These are phyloP conservation scores for Calonectria montana DNA, from an alignment of 2,329 filamentous ascomycete species.

Conservation along the genomic window DNA sequence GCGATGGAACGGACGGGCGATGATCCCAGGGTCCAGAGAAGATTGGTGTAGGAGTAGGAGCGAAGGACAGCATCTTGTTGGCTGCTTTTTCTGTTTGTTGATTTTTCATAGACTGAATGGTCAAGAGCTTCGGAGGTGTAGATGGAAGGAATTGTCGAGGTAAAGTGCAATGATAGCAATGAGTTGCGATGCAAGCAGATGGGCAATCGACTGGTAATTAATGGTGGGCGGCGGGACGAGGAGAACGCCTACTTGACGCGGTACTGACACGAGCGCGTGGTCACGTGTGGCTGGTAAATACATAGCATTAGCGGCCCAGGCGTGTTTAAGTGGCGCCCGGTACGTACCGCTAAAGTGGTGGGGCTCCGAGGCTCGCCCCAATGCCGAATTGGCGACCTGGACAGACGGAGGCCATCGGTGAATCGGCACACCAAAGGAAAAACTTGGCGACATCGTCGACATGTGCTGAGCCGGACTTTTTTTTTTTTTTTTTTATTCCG, in stretches of 20 bases:
- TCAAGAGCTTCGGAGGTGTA: background rate
- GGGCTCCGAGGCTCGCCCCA: slow-evolving; percentile 35
- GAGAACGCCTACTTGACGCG: slow-evolving; percentile 38
- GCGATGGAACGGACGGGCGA: slow-evolving; percentile 63
- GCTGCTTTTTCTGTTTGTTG: slow-evolving; percentile 42
- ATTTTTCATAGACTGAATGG: slow-evolving; percentile 45
- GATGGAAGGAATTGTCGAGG: slow-evolving; percentile 13
- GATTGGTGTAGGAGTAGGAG: slow-evolving; percentile 53
- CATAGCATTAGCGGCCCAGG: background rate
- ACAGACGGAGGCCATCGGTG: slow-evolving; percentile 42
- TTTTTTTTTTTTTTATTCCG: background rate
- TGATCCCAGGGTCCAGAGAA: slow-evolving; percentile 58
- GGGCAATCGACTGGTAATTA: background rate
- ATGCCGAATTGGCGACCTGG: slow-evolving; percentile 38
- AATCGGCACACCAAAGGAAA: slow-evolving; percentile 43
- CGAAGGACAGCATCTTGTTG: slow-evolving; percentile 55
- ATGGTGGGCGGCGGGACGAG: slow-evolving; percentile 19
- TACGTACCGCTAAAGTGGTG: slow-evolving; percentile 22
- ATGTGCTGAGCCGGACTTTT: slow-evolving; percentile 32
- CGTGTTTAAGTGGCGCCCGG: background rate
- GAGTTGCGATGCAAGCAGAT: slow-evolving; percentile 6
- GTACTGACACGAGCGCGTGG: slow-evolving; percentile 39
- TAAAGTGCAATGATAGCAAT: background rate
- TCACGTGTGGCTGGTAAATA: slow-evolving; percentile 44
- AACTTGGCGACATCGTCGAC: slow-evolving; percentile 40